Conservation (phyloP, 768 basidiomycete species). For the Boletus subparvulus region DNA sequence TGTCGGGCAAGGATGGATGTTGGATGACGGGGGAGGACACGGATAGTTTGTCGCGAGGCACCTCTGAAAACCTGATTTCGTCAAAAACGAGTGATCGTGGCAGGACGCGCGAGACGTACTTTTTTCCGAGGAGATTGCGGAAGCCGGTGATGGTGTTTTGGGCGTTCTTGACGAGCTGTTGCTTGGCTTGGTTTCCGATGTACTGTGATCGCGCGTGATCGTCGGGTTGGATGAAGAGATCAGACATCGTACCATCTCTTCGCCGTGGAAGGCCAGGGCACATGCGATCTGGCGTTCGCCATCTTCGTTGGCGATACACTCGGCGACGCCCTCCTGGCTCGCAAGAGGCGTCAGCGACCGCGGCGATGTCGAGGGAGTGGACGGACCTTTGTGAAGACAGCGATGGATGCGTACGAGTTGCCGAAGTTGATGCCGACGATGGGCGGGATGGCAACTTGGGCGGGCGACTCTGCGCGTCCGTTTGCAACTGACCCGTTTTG, state of each 20-base stretch:
- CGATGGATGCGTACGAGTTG: slow-evolving; percentile 92
- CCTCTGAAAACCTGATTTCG: slow-evolving; percentile 65
- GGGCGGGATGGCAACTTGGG: slow-evolving; percentile 43
- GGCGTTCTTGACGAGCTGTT: slow-evolving; percentile 92
- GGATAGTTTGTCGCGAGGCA: slow-evolving; percentile 51
- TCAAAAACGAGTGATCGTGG: no score
- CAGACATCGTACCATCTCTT: slow-evolving; percentile 71
- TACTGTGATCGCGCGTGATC: slow-evolving; percentile 54
- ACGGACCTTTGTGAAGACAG: slow-evolving; percentile 88
- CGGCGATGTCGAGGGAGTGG: background rate
- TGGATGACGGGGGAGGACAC: slow-evolving; percentile 73
- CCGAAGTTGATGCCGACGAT: slow-evolving; percentile 96
- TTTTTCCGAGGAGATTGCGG: slow-evolving; percentile 90
- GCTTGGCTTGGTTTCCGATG: slow-evolving; percentile 92
- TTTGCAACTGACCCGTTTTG: slow-evolving; percentile 45
- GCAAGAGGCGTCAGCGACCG: background rate
- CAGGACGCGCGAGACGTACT: slow-evolving; percentile 45
- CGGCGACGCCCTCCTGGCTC: slow-evolving; percentile 79
- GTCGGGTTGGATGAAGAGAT: slow-evolving; percentile 1
- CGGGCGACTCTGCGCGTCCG: slow-evolving; percentile 48
- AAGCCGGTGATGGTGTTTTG: slow-evolving; percentile 95
- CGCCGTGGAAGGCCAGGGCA: slow-evolving; percentile 86
- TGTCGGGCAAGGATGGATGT: slow-evolving; percentile 67
- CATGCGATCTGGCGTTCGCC: slow-evolving; percentile 98
- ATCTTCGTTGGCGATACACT: slow-evolving; percentile 98